Evolutionary conservation across 331 rosid species (phyloP).

Genomic region (Spiraea crenata): DNA sequence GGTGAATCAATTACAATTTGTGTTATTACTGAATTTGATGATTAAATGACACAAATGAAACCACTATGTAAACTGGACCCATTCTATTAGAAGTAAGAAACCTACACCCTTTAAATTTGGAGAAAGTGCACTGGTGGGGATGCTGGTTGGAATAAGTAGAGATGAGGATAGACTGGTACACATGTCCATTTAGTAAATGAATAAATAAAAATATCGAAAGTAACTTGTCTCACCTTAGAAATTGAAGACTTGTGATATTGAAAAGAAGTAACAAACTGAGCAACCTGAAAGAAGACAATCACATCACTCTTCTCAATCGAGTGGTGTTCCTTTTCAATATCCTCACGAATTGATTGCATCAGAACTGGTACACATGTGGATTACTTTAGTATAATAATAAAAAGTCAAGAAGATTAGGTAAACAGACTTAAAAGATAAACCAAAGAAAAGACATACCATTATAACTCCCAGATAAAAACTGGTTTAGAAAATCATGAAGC

Average conservation of each 20-base stretch:
- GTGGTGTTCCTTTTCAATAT: slow-evolving; percentile 80
- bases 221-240: slow-evolving; percentile 65
- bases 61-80: background rate
- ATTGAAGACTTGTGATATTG: slow-evolving; percentile 66
- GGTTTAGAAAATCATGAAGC: slow-evolving; percentile 75
- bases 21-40: background rate
- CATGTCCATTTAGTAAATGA: background rate
- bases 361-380: slow-evolving; percentile 50
- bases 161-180: background rate
- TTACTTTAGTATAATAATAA: slow-evolving; percentile 24
- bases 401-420: slow-evolving; percentile 10
- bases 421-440: slow-evolving; percentile 4
- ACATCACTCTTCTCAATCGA: slow-evolving; percentile 69
- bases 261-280: slow-evolving; percentile 81
- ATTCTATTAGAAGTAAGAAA: background rate
- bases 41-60: background rate
- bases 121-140: background rate
- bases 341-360: slow-evolving; percentile 75
- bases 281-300: slow-evolving; percentile 78
- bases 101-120: background rate
- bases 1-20: slow-evolving; percentile 9
- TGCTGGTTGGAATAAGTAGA: background rate
- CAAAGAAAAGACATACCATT: slow-evolving; percentile 49
- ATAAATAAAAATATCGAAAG: slow-evolving; percentile 12
- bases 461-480: slow-evolving; percentile 78